These are phyloP conservation scores for Penicillium coffeae DNA, from an alignment of 495 filamentous ascomycete genomes.

Conservation along the genomic window DNA sequence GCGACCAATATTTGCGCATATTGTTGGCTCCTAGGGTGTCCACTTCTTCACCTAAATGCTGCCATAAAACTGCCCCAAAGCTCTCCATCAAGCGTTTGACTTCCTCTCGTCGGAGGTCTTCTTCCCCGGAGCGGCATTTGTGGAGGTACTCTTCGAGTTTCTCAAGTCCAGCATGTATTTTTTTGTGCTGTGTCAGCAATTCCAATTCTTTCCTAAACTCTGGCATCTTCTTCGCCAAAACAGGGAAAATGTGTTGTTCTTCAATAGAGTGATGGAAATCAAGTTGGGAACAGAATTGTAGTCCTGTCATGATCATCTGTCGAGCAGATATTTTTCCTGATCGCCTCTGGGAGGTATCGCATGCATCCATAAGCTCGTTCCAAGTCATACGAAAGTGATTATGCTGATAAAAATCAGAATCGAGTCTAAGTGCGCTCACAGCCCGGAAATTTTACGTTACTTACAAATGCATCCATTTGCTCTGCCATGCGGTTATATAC, in stretches of 20 bases:
- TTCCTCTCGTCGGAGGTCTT: constrained; percentile 62
- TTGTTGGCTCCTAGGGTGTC: constrained; percentile 69
- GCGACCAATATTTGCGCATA: constrained; percentile 80
- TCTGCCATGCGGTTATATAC: constrained; percentile 71
- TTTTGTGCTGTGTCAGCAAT: constrained; percentile 70
- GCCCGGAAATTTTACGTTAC: constrained; percentile 14
- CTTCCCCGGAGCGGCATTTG: constrained; percentile 59
- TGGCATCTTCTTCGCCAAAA: constrained; percentile 76
- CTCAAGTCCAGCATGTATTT: constrained; percentile 80
- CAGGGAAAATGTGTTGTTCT: constrained; percentile 76
- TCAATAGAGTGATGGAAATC: constrained; percentile 80
- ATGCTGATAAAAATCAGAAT: constrained; percentile 47
- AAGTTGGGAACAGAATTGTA: constrained; percentile 65
- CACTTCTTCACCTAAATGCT: constrained; percentile 73
- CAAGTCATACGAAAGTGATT: constrained; percentile 72
- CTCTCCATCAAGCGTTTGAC: constrained; percentile 66
- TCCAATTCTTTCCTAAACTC: constrained; percentile 65
- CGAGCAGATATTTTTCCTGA: constrained; percentile 57
- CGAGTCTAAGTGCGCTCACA: neutral
- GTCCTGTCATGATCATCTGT: constrained; percentile 59
- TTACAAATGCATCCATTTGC: constrained; percentile 72
- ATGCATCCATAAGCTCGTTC: constrained; percentile 64
- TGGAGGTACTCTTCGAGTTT: constrained; percentile 64
- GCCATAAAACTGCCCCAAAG: constrained; percentile 66
- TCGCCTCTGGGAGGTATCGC: constrained; percentile 49